Base-by-base conservation (phyloP, 163 green algal genomes). In the Scenedesmus sp. region DNA sequence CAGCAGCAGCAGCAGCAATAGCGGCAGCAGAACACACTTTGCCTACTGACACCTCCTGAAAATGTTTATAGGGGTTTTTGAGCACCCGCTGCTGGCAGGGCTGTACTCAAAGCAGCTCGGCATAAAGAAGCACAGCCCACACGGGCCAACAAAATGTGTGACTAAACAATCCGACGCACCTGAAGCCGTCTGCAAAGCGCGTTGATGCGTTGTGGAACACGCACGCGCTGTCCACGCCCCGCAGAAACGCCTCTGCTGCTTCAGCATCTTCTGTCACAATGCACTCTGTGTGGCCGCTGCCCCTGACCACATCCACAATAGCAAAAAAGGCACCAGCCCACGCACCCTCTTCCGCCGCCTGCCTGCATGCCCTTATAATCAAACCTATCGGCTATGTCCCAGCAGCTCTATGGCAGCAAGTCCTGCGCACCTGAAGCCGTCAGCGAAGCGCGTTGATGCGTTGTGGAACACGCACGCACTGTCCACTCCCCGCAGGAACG, bases 391-490 rank as follows among this genome's bases (percentile, higher is more conserved):
- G 34, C 34, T 46, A 46, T 46, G 34, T 46, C 34, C 34, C 34
- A 46, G 34, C 34, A 46, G 34, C 34, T 46, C 34, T 46, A 46
- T 46, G 34, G 34, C 34, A 46, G 34, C 34, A 46, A 46, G 34
- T 46, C 34, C 34, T 46, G 34, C 34, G 60, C 95, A 97, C 85
- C 97, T 94, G 96, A 99, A 99, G 60, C 98, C 98, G 93, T 99
- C 98, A 7, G 95, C 94, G 91, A 99, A 99, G 59, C 98, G 97
- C 1, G 98, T 99, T 76, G 94, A 97, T 5, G 97, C 96, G 93
- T 99, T 99, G 96, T 99, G 97, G 93, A 99, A 97, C 26, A 99
- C 98, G 92, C 98, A 99, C 1, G 98, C 98, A 62, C 89, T 96
- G 96, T 99, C 97, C 66, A 99, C 97, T 2, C 91, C 82, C 54